Base-by-base conservation (phyloP, 148 eudicot species). In the Persicaria maculosa region DNA sequence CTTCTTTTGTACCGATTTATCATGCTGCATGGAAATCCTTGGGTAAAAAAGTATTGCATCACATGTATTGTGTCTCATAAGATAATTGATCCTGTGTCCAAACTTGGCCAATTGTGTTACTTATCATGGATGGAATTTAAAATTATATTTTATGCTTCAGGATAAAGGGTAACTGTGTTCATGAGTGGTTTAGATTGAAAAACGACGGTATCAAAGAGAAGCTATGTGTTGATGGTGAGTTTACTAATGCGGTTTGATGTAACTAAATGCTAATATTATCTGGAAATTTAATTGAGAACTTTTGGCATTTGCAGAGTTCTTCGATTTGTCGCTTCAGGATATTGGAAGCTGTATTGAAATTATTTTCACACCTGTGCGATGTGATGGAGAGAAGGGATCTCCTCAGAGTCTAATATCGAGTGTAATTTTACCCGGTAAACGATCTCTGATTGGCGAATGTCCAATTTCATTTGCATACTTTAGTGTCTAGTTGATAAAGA, bases 161-260 rank as follows among this genome's bases (percentile, higher is more conserved):
- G 89, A 83, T 72, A 74, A 89, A 84, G 77, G 99, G 99, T 58
- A 83, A 85, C 72, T 95, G 99, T 83, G 74, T 81, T 36, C 81
- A 67, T 76, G 94, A 95, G 77, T 95, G 99, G 99, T 89, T 86
- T 78, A 86, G 97, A 86, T 82, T 89, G 50, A 86, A 79, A 77
- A 78, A 53, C 43, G 77, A 81, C 84, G 97, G 94, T 58, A 40
- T 73, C 68, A 90, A 77, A 82, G 88, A 90, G 77, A 92, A 81
- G 81, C 76, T 95, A 72, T 80, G 71, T 83, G 84, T 77, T 77
- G 79, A 80, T 68, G 97, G 99, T 92, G 75, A 80, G 86, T 25
- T 76, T 16, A 7, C 53, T 22, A 8, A 4, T 19, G 9, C 6
- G 47, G 7, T 71, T 6, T 44, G 43, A 40, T 54, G 40, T n/a